Base-by-base conservation (phyloP, 805 yeast genomes). In the Sugiyamaella qingdaonensis region DNA sequence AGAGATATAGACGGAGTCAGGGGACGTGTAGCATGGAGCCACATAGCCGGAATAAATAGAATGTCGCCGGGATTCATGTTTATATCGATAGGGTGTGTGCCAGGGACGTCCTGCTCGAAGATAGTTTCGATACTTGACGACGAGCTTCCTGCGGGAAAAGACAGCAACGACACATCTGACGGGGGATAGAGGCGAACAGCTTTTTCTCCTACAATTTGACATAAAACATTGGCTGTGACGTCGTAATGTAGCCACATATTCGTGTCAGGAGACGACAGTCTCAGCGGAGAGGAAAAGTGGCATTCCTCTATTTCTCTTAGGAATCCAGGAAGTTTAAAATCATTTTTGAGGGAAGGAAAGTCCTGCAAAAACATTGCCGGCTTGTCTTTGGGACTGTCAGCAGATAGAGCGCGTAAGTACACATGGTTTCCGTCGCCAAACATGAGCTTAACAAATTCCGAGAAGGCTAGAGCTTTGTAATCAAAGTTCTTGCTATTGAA, bases 1-100 rank as follows among this genome's bases (percentile, higher is more conserved):
- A 70, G 51, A 10, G 72, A 68, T 10, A 70, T 62, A 29, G 72
- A 67, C 14, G 69, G 61, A 2, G 51, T 48, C 11, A 61, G 45
- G 2, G 70, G 66, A n/a, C 53, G 54, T 10, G 71, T 67, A 19
- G 74, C 73, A 54, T 71, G 73, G 3, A 70, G 56, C 75, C 75
- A 71, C 62, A 67, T 57, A 3, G 73, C 54, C 9, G 75, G 75
- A 32, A 71, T 63, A 46, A 64, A 68, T 9, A 72, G 41, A 19
- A 69, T 58, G 52, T 72, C 76, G 4, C 75, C 74, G 1, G 74
- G 71, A 11, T 59, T 31, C 67, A 71, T 61, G 14, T 56, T 48
- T 18, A 60, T 52, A 49, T 69, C 73, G 29, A 58, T 52, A 4
- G 74, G 71, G 21, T 61, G 64, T 5, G 44, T 35, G 11, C 50